These are phyloP conservation scores for Pleurotus cornucopiae DNA, from an alignment of 768 basidiomycete species.

Conservation along the genomic window DNA sequence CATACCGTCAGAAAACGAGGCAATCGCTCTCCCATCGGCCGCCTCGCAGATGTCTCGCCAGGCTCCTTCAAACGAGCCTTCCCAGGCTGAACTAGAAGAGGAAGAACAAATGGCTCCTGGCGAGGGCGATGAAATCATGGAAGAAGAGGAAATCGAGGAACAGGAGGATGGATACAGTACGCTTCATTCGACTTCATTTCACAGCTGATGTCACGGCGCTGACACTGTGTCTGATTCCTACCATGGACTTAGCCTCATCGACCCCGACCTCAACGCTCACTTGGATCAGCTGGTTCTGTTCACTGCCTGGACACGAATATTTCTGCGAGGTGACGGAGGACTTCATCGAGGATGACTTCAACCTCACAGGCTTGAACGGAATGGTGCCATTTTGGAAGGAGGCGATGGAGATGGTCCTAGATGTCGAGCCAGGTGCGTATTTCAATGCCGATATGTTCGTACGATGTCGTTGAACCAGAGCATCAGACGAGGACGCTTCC, in stretches of 20 bases:
- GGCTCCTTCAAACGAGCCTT: slow-evolving; percentile 32
- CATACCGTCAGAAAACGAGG: slow-evolving; percentile 18
- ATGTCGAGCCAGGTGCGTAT: slow-evolving; percentile 92
- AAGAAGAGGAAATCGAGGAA: slow-evolving; percentile 60
- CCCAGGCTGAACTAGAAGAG: slow-evolving; percentile 51
- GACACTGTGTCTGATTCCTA: slow-evolving; percentile 8
- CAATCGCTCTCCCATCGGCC: slow-evolving; percentile 13
- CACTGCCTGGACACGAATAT: slow-evolving; percentile 93
- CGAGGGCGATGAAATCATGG: slow-evolving; percentile 77
- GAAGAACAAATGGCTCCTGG: slow-evolving; percentile 58
- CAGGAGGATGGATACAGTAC: slow-evolving; percentile 77
- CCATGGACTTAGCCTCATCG: slow-evolving; percentile 62
- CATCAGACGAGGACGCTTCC: slow-evolving; percentile 81
- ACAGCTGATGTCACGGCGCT: slow-evolving; percentile 3
- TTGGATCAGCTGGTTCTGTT: slow-evolving; percentile 97
- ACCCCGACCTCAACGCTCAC: slow-evolving; percentile 89
- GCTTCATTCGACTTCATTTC: slow-evolving; percentile 27
- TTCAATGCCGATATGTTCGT: slow-evolving; percentile 12
- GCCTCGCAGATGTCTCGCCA: slow-evolving; percentile 32
- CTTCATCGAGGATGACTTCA: slow-evolving; percentile 99
- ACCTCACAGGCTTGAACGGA: slow-evolving; percentile 90
- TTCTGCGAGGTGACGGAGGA: slow-evolving; percentile 98
- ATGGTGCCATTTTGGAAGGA: slow-evolving; percentile 99
- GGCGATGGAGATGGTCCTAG: slow-evolving; percentile 99
- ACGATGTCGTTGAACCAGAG: slow-evolving; percentile 8